These are phyloP conservation scores for Echria macrotheca DNA, from an alignment of 495 filamentous ascomycete genomes.

Conservation along the genomic window DNA sequence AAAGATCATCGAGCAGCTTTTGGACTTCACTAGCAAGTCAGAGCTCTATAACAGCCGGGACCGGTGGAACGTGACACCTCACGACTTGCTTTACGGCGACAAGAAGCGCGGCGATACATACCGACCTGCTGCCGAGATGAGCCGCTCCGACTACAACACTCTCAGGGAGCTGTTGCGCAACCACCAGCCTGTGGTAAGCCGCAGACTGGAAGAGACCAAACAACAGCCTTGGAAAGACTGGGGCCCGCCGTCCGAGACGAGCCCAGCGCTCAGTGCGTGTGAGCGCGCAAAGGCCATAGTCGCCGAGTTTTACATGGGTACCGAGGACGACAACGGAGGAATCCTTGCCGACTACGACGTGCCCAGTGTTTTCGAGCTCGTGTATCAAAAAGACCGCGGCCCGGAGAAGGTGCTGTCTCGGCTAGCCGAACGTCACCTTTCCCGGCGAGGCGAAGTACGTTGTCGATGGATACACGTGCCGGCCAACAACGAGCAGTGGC, in stretches of 20 bases:
- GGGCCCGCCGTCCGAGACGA: background rate
- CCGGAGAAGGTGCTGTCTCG: background rate
- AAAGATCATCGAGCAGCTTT: background rate
- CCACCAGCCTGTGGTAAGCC: background rate
- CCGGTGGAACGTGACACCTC: background rate
- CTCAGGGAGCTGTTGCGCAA: background rate
- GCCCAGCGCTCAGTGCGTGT: background rate
- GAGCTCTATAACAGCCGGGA: constrained; percentile 5
- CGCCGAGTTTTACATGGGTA: constrained; percentile 4
- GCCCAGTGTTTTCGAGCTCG: background rate
- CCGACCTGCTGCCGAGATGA: too few relatives aligned
- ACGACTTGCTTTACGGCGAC: background rate
- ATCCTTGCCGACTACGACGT: background rate
- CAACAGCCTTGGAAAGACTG: background rate
- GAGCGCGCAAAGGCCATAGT: background rate
- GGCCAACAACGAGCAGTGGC: constrained; percentile 9
- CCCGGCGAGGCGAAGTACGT: too few relatives aligned
- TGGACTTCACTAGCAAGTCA: background rate
- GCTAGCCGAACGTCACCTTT: background rate
- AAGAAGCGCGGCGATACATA: too few relatives aligned
- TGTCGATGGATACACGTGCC: constrained; percentile 6
- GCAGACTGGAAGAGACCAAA: background rate
- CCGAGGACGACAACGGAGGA: background rate
- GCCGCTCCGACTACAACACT: background rate
- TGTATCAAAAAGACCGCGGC: background rate